phyloP scores from a whole-genome alignment of 2,329 filamentous ascomycete genomes.

The Fusarium secorum region DNA sequence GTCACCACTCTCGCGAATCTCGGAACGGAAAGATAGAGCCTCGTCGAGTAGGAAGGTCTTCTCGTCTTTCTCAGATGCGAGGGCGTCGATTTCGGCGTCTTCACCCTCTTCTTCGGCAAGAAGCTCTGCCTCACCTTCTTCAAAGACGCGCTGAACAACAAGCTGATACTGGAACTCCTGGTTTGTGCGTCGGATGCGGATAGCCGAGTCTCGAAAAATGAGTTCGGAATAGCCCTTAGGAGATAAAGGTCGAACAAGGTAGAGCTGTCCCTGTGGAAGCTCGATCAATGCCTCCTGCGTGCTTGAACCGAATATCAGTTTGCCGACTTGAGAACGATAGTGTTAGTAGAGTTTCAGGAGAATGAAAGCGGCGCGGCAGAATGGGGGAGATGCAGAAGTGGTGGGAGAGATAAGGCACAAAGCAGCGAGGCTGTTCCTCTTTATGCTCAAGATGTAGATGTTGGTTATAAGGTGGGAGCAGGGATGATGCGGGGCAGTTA shows the following conservation, averaged over 20 bases:
- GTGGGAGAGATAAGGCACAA: not conserved
- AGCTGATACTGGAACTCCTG: conserved; percentile 98
- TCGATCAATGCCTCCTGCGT: conserved; percentile 94
- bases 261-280: conserved; percentile 93
- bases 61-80: conserved; percentile 87
- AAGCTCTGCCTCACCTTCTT: conserved; percentile 94
- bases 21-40: conserved; percentile 83
- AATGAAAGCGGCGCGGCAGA: not conserved
- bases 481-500: conserved; percentile 36
- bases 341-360: conserved; percentile 18
- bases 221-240: conserved; percentile 98
- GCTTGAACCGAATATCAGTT: conserved; percentile 86
- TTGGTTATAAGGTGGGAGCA: conserved; percentile 19
- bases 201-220: conserved; percentile 96
- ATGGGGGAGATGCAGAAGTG: not conserved
- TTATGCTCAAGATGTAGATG: conserved; percentile 18
- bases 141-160: conserved; percentile 93
- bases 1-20: conserved; percentile 80
- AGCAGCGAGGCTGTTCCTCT: not conserved
- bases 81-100: conserved; percentile 77
- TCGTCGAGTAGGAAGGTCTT: conserved; percentile 98
- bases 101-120: conserved; percentile 89
- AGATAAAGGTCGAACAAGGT: conserved; percentile 92
- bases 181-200: conserved; percentile 88
- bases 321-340: conserved; percentile 69